Percentiles rank a stretch among this genome's conserved stretches.
phyloP scores from a whole-genome alignment of 1,284 basidiomycete genomes.

The Rhodofomes roseus region DNA sequence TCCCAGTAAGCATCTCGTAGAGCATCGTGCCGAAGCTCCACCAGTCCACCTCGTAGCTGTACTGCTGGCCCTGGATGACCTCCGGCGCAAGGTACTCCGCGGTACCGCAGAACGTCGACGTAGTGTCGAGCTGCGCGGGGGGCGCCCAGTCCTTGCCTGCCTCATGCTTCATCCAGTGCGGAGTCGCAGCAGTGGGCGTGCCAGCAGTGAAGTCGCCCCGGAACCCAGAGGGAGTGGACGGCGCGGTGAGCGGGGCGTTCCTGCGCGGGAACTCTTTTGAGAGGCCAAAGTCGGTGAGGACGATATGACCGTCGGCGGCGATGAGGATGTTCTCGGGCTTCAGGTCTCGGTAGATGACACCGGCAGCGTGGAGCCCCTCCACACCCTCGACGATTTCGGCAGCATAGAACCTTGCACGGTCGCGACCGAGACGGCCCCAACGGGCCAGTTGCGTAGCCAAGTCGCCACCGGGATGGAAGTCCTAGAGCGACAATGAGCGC shows the following conservation, averaged over 20 bases:
- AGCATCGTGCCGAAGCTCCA: constrained; percentile 98
- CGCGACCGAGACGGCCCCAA: constrained; percentile 89
- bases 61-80: constrained; percentile 87
- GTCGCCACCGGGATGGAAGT: constrained; percentile 96
- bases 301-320: constrained; percentile 89
- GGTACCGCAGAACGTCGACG: constrained; percentile 86
- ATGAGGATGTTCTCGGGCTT: constrained; percentile 97
- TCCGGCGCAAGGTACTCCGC: constrained; percentile 94
- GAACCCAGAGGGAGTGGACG: constrained; percentile 53
- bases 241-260: constrained; percentile 40
- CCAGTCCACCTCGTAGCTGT: constrained; percentile 96
- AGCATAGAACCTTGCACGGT: constrained; percentile 93
- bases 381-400: constrained; percentile 95
- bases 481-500: constrained; percentile 41
- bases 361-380: constrained; percentile 84
- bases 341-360: constrained; percentile 87
- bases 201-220: constrained; percentile 48
- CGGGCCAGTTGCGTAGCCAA: constrained; percentile 94
- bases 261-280: constrained; percentile 81
- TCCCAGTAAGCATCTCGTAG: constrained; percentile 91
- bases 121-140: constrained; percentile 53
- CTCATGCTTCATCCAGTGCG: constrained; percentile 72
- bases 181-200: constrained; percentile 45
- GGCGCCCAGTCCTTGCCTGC: constrained; percentile 55
- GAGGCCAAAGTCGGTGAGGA: constrained; percentile 93